Base-by-base conservation (phyloP, 805 yeast species). In the Kodamaea fukazawae region DNA sequence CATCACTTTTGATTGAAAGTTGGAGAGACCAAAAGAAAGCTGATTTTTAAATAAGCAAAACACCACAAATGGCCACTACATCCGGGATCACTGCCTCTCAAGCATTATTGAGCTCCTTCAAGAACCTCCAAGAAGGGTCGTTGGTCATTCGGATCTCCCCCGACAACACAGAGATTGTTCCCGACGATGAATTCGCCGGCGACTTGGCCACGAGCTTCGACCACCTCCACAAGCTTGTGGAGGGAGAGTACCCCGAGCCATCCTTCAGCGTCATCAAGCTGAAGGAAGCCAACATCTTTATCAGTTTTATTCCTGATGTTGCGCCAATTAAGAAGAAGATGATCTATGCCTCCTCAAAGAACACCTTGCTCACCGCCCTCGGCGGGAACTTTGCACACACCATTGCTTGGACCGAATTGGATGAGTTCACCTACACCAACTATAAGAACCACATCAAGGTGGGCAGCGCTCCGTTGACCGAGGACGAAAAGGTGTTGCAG, bases 311-410 rank as follows among this genome's bases (percentile, higher is more conserved):
- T 38, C 97, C 99, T 0, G 97, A 91, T 58, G 61, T 61, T 36
- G 86, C 96, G 7, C 79, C 82, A 2, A 90, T 91, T 28, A 76
- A 89, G 42, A 73, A 76, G 41, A 93, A 91, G 60, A 93, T 93
- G 97, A 70, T 93, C 35, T 93, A 90, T 59, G 98, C 98, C 4
- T 86, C 96, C 2, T 81, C 95, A 8, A 87, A 87, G 45, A 83
- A 79, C 58, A 79, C 93, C 1, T 61, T 93, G 27, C 64, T 86
- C 41, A 78, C 85, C 49, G 82, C 83, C 46, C 69, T 91, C 29
- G 96, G 96, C 7, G 74, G 75, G 4, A 74, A 72, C 41, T 63
- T 65, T 39, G 76, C 81, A 58, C 54, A 66, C 29, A 43, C 55
- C 2, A 65, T 72, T 35, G 55, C 83, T 6, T 68, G 83, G 63